A percentile compares a stretch with the other conserved stretches of the same genome.
Conservation (phyloP, 495 filamentous ascomycete species). For the Neurospora sp. region DNA sequence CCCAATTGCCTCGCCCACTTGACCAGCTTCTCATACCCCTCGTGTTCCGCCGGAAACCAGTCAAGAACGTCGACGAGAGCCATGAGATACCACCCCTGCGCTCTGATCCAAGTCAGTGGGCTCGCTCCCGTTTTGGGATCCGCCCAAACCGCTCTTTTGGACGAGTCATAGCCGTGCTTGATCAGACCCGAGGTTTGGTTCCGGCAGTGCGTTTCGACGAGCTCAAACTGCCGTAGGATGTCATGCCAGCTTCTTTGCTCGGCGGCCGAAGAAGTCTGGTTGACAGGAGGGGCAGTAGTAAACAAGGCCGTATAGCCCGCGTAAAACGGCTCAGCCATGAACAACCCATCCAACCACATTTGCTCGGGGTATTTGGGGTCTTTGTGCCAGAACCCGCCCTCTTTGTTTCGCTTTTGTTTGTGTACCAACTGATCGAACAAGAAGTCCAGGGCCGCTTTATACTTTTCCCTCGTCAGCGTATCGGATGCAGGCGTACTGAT, state of each 20-base stretch:
- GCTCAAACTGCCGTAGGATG: no score
- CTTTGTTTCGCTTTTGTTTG: constrained; percentile 35
- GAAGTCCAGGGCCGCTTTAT: constrained; percentile 30
- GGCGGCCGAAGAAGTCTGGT: no score
- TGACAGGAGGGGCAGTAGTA: constrained; percentile 14
- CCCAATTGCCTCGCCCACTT: constrained; percentile 33
- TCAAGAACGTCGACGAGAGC: constrained; percentile 30
- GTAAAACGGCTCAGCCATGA: constrained; percentile 42
- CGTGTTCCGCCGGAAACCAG: neutral
- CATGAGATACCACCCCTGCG: constrained; percentile 52
- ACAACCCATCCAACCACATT: constrained; percentile 50
- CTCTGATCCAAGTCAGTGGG: constrained; percentile 45
- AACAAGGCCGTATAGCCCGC: neutral
- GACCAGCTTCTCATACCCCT: no score
- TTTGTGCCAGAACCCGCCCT: constrained; percentile 47
- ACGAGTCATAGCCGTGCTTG: constrained; percentile 40
- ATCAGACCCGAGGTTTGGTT: no score
- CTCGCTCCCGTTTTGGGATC: constrained; percentile 10
- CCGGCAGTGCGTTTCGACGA: no score
- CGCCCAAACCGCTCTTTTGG: constrained; percentile 30
- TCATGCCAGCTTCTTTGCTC: no score
- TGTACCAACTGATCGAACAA: constrained; percentile 35
- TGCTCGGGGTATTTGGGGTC: constrained; percentile 40
- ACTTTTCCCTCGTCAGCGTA: constrained; percentile 11
- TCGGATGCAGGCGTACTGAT: neutral